phyloP scores from a whole-genome alignment of 2,329 filamentous ascomycete genomes.

The Aspergillus awamori region DNA sequence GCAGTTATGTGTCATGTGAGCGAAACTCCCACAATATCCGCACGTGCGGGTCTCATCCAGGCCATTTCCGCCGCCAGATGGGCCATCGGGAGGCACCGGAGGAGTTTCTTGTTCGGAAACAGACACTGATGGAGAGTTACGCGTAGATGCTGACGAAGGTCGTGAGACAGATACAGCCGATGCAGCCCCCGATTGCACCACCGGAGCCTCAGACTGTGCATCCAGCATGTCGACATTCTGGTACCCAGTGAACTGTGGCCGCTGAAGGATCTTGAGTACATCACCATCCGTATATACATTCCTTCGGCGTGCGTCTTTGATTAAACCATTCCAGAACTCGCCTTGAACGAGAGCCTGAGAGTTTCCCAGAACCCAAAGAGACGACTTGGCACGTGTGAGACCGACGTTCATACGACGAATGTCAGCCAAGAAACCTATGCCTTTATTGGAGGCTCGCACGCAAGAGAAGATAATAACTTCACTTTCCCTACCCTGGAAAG shows the following conservation, averaged over 20 bases:
- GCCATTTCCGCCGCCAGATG: conserved; percentile 48
- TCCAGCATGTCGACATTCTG: conserved; percentile 50
- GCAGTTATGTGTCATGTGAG: conserved; percentile 49
- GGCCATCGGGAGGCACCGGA: conserved; percentile 35
- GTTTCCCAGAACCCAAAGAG: conserved; percentile 94
- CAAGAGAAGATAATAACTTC: conserved; percentile 99
- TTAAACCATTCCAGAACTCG: conserved; percentile 85
- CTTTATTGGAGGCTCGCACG: conserved; percentile 86
- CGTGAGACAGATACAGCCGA: conserved; percentile 33
- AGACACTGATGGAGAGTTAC: conserved; percentile 24
- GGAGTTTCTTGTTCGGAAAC: conserved; percentile 32
- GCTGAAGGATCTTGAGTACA: conserved; percentile 57
- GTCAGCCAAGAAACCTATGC: conserved; percentile 97
- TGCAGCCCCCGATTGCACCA: conserved; percentile 19
- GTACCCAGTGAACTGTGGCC: conserved; percentile 53
- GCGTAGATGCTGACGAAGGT: conserved; percentile 34
- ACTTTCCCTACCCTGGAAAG: conserved; percentile 94
- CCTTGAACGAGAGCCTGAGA: conserved; percentile 83
- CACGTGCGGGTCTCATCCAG: conserved; percentile 48
- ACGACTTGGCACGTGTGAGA: conserved; percentile 93
- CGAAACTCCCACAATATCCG: conserved; percentile 49
- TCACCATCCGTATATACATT: conserved; percentile 75
- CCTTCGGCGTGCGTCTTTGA: conserved; percentile 76
- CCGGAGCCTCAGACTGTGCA: conserved; percentile 22
- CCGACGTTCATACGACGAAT: conserved; percentile 99